A percentile compares a stretch with the other conserved stretches of the same genome.
phyloP scores from a whole-genome alignment of 208 protist species.

The Acanthamoeba castellanii region DNA sequence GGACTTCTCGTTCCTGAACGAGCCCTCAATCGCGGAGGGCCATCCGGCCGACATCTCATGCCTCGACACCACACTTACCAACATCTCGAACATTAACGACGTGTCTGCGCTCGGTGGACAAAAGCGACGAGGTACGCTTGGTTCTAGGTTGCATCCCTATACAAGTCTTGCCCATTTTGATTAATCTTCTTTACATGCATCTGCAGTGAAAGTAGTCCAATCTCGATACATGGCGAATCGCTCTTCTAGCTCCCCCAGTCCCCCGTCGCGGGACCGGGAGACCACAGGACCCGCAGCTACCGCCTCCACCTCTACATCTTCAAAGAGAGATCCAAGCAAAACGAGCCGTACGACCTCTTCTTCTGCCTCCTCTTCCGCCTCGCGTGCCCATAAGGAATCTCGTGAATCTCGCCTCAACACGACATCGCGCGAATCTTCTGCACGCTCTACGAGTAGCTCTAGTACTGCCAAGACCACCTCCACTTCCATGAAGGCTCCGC shows the following conservation, averaged over 20 bases:
- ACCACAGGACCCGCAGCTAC: background rate
- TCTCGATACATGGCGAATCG: background rate
- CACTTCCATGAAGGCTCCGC: background rate
- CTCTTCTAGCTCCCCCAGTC: background rate
- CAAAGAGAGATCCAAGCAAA: too few species aligned
- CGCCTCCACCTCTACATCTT: background rate
- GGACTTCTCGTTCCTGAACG: background rate
- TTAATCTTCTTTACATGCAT: background rate
- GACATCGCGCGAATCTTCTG: background rate
- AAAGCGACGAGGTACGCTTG: background rate
- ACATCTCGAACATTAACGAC: slow-evolving; percentile 24
- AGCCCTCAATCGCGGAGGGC: background rate
- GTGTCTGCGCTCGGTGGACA: background rate
- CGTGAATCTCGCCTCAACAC: background rate
- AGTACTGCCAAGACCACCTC: background rate
- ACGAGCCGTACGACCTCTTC: too few species aligned
- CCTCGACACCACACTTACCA: background rate
- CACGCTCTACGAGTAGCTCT: background rate
- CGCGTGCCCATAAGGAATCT: too few species aligned
- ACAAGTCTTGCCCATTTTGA: background rate
- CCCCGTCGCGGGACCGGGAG: background rate
- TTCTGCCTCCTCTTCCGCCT: too few species aligned
- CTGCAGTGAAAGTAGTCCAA: background rate
- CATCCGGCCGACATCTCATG: background rate
- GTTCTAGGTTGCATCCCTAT: background rate